Evolutionary conservation across 2,329 filamentous ascomycete genomes (phyloP), one percentile per base, ranked within the genome.

Genomic region (Cordyceps tenuipes): DNA sequence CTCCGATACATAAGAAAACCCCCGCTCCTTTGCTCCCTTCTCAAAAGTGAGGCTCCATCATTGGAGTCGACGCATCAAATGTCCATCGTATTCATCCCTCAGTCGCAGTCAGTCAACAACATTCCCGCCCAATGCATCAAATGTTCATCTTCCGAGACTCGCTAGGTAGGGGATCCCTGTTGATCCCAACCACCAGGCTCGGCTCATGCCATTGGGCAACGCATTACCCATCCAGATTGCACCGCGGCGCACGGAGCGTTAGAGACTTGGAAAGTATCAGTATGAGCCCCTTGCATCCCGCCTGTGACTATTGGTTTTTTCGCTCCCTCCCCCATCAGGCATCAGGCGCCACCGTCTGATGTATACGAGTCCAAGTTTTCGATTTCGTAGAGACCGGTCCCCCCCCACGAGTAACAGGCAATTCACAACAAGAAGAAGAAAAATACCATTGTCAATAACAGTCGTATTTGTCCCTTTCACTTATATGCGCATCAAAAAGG

Each of bases 321-420:
- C 29, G 44, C 44, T 21, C 21, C 10, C 21, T 17, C 10, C 12
- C 44, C 26, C 26, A 29, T 29, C 26, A 29, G 26, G 26, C 51
- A 47, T 47, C n/a, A n/a, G 29, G 26, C 55, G 46, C 55, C 55
- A 57, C 46, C 55, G 55, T 57, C 55, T 57, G 55, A 57, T 57
- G 47, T 57, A 31, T 17, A 57, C 39, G 6, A 43, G 39, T 43
- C 15, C 39, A 43, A 15, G 29, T 29, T n/a, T n/a, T 15, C 39
- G 2, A 23, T 23, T 23, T 23, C 23, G 23, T 23, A 36, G 39
- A 43, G n/a, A 17, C 12, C 15, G n/a, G 3, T 15, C 36, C 36
- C 39, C 39, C 5, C 39, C n/a, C 39, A 43, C 39, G 34, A 13
- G 5, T 29, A 6, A 8, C 29, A 29, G 29, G 3, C 29, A 29